Evolutionary conservation across 2,329 filamentous ascomycete species (phyloP), one percentile per base, ranked within the genome.

Genomic region (Trichoderma breve): DNA sequence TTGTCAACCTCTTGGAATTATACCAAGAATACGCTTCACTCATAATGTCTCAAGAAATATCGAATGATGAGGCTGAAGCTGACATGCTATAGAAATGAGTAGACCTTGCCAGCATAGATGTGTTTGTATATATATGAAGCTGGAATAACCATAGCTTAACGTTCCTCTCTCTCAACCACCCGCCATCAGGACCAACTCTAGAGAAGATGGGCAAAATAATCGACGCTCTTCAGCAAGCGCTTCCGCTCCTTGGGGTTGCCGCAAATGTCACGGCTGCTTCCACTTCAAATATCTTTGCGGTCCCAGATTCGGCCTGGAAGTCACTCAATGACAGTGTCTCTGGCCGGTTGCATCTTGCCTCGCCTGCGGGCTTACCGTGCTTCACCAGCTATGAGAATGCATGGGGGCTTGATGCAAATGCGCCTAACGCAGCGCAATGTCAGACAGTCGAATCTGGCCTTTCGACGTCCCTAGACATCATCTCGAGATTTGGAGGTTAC

Each of bases 291-390:
- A 53, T 71, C 14, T 53, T 71, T 12, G 53, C 43, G 3, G 70
- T 71, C 53, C 63, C 70, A 5, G 47, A 34, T 30, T 6, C 43
- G 2, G 70, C 70, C 2, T 71, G 70, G 70, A 34, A 60, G 18
- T 53, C 70, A n/a, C 63, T 71, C 43, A 67, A 71, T 43, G 57
- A 53, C 24, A 71, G 70, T 57, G 39, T 71, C 14, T 68, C 70
- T 30, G 70, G 70, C 6, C 64, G 70, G 14, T 21, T 72, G 28
- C 64, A 57, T n/a, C n/a, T 63, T 30, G 70, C 64, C 18, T 32
- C 34, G 28, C 70, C 70, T n/a, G 53, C 26, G 18, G 62, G 30
- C 9, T 28, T 72, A 30, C 70, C 70, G 1, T 72, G 70, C 70
- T 72, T 69, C 15, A 69, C 53, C 12, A 69, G 43, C 15, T 62